A percentile compares a stretch with the other conserved stretches of the same genome.
These are phyloP conservation scores for Leucoagaricus sp. DNA, from an alignment of 1,284 basidiomycete species.

Conservation along the genomic window DNA sequence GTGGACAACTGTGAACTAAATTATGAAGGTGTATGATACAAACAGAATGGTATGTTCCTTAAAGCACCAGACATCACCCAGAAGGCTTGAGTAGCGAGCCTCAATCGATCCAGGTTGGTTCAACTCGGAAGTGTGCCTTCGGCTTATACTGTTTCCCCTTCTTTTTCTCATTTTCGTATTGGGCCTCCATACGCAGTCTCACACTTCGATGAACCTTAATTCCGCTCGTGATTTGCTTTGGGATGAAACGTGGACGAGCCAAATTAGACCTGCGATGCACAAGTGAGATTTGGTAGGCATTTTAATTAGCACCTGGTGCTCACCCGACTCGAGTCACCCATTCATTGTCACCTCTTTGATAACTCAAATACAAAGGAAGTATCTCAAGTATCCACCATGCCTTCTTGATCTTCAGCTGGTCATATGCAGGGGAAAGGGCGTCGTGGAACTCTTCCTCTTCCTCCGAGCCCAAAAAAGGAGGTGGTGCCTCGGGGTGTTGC, in stretches of 20 bases:
- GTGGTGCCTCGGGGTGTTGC: not conserved
- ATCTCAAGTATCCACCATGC: slow-evolving; percentile 37
- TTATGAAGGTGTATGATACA: too few relatives aligned
- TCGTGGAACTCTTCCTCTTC: slow-evolving; percentile 37
- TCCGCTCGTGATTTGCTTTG: slow-evolving; percentile 30
- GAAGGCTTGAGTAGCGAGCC: not conserved
- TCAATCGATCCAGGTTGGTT: slow-evolving; percentile 33
- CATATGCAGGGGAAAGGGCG: slow-evolving; percentile 35
- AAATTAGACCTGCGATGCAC: slow-evolving; percentile 24
- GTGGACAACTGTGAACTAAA: not conserved
- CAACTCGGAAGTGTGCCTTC: slow-evolving; percentile 24
- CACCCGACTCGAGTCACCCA: slow-evolving; percentile 32
- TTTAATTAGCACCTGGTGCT: slow-evolving; percentile 15
- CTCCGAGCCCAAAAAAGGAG: slow-evolving; percentile 29
- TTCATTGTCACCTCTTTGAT: slow-evolving; percentile 29
- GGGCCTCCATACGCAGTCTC: slow-evolving; percentile 39
- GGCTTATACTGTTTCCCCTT: slow-evolving; percentile 29
- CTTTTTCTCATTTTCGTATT: slow-evolving; percentile 32
- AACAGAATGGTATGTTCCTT: too few relatives aligned
- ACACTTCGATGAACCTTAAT: slow-evolving; percentile 46
- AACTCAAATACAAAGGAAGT: slow-evolving; percentile 29
- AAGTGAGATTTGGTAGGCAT: slow-evolving; percentile 10
- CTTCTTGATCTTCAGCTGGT: slow-evolving; percentile 31
- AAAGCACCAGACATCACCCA: not conserved
- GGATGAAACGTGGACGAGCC: slow-evolving; percentile 38